Evolutionary conservation across 805 yeast species (phyloP), one percentile per base, ranked within the genome.

Genomic region (Saccharomycopsis malanga): DNA sequence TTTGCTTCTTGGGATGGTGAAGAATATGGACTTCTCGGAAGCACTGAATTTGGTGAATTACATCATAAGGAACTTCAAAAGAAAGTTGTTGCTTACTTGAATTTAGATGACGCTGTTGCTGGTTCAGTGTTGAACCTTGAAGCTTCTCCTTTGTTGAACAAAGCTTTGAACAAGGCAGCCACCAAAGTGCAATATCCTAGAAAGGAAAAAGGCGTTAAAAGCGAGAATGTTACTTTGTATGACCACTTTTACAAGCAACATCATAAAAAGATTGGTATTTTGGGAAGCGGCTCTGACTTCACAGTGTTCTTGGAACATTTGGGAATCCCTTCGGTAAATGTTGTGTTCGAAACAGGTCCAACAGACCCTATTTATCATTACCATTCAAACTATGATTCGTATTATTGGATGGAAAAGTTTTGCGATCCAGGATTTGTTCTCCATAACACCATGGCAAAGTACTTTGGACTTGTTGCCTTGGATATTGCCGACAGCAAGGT

Each of bases 1-100:
- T 68, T 87, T 39, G 81, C 82, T 0, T 78, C 85, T 24, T 87
- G 88, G 88, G 95, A 87, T 62, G 94, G 86, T 30, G 88, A 80
- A 54, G 87, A 81, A 57, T 75, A 74, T 53, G 91, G 84, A 0
- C 65, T 79, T 46, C 54, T 86, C 25, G 95, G 95, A 1, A 78
- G 88, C 0, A 81, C 93, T 0, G 93, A 86, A 57, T 83, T 72
- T 66, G 87, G 81, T 4, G 91, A 84, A 60, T 77, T 76, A 46
- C 67, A 75, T 46, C 71, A 70, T 2, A 58, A 66, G 22, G 57
- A 57, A 25, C 61, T 84, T 30, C 66, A 69, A 40, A 68, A 66
- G 34, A 70, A 72, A 37, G 81, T 76, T 1, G 71, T 83, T 34
- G 86, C 85, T 0, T 84, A 84, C 59, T 58, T 85, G 50, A 84